Percentiles rank a stretch among this genome's conserved stretches.
These are phyloP conservation scores for Trichosanthes cucumerina DNA, from an alignment of 306 rosid genomes.

Conservation along the genomic window DNA sequence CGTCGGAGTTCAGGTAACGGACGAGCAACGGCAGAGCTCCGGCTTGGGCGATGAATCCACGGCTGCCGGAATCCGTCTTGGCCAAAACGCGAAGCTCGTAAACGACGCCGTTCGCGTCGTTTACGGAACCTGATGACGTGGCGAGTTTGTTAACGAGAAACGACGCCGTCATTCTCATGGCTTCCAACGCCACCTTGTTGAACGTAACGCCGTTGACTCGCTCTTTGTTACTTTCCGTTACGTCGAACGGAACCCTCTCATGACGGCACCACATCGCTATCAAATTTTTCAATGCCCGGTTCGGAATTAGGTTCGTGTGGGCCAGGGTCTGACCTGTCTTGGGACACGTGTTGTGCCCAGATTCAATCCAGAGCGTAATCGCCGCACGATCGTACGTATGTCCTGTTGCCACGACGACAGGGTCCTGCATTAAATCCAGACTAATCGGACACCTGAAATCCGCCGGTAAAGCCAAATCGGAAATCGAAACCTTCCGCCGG, in stretches of 20 bases:
- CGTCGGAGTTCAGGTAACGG: conserved; percentile 25
- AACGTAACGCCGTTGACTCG: conserved; percentile 25
- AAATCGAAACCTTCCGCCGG: conserved; percentile 16
- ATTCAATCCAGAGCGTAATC: conserved; percentile 63
- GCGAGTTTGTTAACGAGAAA: conserved; percentile 50
- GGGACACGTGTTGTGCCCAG: conserved; percentile 91
- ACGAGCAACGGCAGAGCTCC: conserved; percentile 67
- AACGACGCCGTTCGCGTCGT: conserved; percentile 41
- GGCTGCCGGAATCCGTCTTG: conserved; percentile 68
- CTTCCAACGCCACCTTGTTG: conserved; percentile 70
- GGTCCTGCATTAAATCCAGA: conserved; percentile 70
- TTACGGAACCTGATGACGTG: conserved; percentile 12
- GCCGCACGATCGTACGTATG: conserved; percentile 86
- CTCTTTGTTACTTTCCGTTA: conserved; percentile 12
- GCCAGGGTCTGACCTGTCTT: conserved; percentile 73
- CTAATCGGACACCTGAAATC: conserved; percentile 84
- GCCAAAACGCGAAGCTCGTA: conserved; percentile 71
- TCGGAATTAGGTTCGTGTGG: conserved; percentile 59
- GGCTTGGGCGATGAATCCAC: conserved; percentile 66
- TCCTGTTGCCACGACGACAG: conserved; percentile 88
- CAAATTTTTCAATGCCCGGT: conserved; percentile 53
- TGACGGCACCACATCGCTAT: conserved; percentile 80
- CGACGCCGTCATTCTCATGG: conserved; percentile 62
- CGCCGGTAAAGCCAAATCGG: conserved; percentile 36
- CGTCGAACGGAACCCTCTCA: conserved; percentile 50